Evolutionary conservation across 192 early-diverging fungal species (phyloP), one percentile per base, ranked within the genome.

Genomic region (Paraglomus brasilianum): DNA sequence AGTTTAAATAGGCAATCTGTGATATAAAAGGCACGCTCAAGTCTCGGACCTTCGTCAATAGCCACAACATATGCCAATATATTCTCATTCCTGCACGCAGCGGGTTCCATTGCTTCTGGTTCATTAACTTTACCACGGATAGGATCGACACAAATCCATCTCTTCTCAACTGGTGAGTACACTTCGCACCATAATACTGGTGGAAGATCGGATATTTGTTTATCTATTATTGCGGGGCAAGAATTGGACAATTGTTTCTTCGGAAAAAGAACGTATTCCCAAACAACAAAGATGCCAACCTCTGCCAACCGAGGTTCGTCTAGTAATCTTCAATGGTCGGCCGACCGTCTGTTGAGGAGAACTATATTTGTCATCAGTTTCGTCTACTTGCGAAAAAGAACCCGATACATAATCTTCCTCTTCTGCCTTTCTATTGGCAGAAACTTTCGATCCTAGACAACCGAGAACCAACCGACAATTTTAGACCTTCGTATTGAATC

Each of bases 111-210:
- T 8, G 70, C 61, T 11, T 77, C 53, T 19, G 89, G 76, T 10
- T 81, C 60, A 60, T 86, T 79, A 7, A 87, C 74, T 21, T 81
- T 43, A 7, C 77, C 82, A 15, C 80, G 70, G 8, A 87, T 76
- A 8, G 85, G 84, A 72, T 88, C 86, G 19, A 89, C 74, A n/a
- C 77, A 77, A n/a, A 87, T 67, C 90, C 90, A 92, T 66, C 76
- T 73, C 50, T 80, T 66, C n/a, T 66, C 58, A 5, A 70, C 53
- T 10, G 72, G 60, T 13, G 79, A 79, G 47, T 83, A 89, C 8
- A 88, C 81, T 61, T 92, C 90, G 47, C 78, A 76, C 90, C 90
- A 92, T 43, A 86, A 87, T 24, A 78, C 82, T 15, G 89, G 85
- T 5, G 81, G 75, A 42, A 21, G 1, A 43, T 69, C 52, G 5